Percentiles rank a stretch among this genome's conserved stretches.
Evolutionary conservation across 768 basidiomycete genomes (phyloP).

Genomic region (Mycena capillaripes): DNA sequence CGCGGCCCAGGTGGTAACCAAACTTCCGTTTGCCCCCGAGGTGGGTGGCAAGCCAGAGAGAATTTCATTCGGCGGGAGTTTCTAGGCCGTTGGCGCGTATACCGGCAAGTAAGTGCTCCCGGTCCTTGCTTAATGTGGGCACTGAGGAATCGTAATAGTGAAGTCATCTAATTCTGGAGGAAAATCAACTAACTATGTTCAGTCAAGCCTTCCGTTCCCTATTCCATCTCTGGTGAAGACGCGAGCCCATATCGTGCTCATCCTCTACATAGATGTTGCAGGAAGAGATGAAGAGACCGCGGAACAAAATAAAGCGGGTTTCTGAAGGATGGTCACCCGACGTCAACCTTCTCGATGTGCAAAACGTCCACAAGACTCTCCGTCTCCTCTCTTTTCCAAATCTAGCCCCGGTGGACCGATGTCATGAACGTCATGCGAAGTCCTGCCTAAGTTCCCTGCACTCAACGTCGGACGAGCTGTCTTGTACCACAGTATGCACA

Average conservation of each 20-base stretch:
- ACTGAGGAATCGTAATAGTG: slow-evolving; percentile 4
- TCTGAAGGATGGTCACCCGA: too few relatives aligned
- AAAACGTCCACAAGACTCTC: too few relatives aligned
- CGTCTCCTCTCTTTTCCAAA: too few relatives aligned
- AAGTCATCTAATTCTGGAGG: background rate
- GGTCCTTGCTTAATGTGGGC: background rate
- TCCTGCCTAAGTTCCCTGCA: too few relatives aligned
- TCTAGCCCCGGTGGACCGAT: too few relatives aligned
- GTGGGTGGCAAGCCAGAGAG: too few relatives aligned
- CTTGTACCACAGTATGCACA: too few relatives aligned
- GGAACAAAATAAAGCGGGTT: background rate
- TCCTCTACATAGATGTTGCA: slow-evolving; percentile 29
- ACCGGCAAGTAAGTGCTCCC: slow-evolving; percentile 6
- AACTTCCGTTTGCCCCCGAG: slow-evolving; percentile 76
- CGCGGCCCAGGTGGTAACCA: slow-evolving; percentile 80
- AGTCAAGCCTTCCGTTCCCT: slow-evolving; percentile 33
- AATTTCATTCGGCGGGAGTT: slow-evolving; percentile 37
- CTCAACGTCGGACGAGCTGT: too few relatives aligned
- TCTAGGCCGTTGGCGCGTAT: background rate
- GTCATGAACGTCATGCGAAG: too few relatives aligned
- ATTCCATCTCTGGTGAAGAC: slow-evolving; percentile 15
- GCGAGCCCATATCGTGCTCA: slow-evolving; percentile 33
- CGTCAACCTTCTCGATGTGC: too few relatives aligned
- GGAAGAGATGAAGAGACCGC: slow-evolving; percentile 12
- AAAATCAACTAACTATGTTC: slow-evolving; percentile 32